Evolutionary conservation across 192 early-diverging fungal genomes (phyloP).

Genomic region (Backusella parvicylindrica): DNA sequence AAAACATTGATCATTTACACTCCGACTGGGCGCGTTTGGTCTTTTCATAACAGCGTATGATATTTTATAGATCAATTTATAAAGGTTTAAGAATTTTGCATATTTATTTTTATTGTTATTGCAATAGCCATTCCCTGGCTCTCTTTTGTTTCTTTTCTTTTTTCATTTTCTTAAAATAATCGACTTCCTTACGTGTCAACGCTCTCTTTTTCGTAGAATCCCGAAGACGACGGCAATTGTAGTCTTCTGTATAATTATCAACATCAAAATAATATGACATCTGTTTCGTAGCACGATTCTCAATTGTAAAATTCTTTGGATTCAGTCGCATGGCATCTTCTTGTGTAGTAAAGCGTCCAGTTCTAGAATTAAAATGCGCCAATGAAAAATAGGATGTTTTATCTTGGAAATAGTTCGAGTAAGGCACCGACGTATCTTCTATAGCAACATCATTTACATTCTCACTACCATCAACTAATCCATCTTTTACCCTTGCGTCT

Average conservation of each 20-base stretch:
- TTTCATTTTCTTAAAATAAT: conserved; percentile 33
- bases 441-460: neutral
- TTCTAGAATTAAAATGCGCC: conserved; percentile 40
- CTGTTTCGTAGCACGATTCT: conserved; percentile 33
- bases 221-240: conserved; percentile 7
- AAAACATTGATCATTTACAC: neutral
- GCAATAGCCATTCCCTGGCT: conserved; percentile 32
- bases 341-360: conserved; percentile 29
- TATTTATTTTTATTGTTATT: conserved; percentile 1
- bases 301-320: conserved; percentile 33
- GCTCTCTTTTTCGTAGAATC: conserved; percentile 10
- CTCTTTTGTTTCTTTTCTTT: conserved; percentile 39
- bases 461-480: conserved; percentile 18
- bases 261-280: conserved; percentile 44
- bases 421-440: neutral
- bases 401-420: neutral
- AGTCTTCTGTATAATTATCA: conserved; percentile 31
- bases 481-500: conserved; percentile 33
- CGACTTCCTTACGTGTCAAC: conserved; percentile 31
- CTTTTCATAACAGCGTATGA: too few species aligned
- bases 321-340: conserved; percentile 26
- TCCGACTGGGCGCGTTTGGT: neutral
- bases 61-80: too few species aligned
- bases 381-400: conserved; percentile 16
- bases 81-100: neutral